Conservation (phyloP, 441 rosid genomes). For the Gossypium gossypioides region DNA sequence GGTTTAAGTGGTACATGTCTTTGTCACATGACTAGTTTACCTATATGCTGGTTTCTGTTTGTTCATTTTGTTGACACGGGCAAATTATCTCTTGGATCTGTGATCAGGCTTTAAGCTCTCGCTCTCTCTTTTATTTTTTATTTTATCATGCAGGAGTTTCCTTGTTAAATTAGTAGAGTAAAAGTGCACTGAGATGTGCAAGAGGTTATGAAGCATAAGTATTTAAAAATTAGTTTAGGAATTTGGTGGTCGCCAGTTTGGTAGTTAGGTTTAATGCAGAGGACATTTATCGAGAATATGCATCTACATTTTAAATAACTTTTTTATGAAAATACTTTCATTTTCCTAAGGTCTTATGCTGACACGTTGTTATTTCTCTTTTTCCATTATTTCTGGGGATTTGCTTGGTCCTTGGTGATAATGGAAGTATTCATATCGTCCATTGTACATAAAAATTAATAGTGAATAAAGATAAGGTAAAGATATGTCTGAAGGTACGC, state of each 20-base stretch:
- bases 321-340: background rate
- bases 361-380: background rate
- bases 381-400: slow-evolving; percentile 1
- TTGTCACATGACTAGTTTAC: background rate
- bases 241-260: background rate
- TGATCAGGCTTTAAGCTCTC: background rate
- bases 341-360: background rate
- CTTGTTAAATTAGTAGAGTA: background rate
- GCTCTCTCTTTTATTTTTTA: background rate
- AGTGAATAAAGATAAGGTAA: background rate
- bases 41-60: slow-evolving; percentile 1
- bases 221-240: background rate
- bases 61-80: background rate
- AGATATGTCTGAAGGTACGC: background rate
- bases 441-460: background rate
- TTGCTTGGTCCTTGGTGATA: background rate
- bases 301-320: background rate
- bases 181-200: background rate
- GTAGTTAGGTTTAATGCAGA: background rate
- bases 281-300: background rate
- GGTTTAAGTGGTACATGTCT: background rate
- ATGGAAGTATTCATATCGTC: background rate
- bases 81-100: background rate
- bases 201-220: background rate
- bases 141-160: background rate